Evolutionary conservation across 257 asterid genomes (phyloP).

Genomic region (Paraleonurus japonicus): DNA sequence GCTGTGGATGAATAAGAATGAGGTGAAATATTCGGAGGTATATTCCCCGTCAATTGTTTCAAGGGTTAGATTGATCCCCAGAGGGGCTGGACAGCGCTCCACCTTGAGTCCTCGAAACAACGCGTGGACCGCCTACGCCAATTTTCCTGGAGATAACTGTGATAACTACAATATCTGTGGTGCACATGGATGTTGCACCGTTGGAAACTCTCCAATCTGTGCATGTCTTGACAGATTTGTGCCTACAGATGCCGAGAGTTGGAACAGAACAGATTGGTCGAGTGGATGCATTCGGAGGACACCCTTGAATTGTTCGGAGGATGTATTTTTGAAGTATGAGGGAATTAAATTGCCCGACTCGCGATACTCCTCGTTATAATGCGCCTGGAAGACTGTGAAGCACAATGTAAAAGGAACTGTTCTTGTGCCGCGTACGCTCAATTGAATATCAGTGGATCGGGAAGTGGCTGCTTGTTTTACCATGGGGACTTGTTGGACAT

Average conservation of each 20-base stretch:
- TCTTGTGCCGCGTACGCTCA: neutral
- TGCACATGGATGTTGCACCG: neutral
- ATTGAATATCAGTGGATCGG: too few species aligned
- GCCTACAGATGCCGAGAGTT: slow-evolving; percentile 7
- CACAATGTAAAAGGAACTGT: too few species aligned
- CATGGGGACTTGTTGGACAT: too few species aligned
- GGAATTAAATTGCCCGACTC: slow-evolving; percentile 38
- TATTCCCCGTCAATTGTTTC: neutral
- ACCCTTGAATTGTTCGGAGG: slow-evolving; percentile 17
- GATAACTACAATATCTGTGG: neutral
- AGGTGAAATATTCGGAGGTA: too few species aligned
- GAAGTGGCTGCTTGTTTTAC: too few species aligned
- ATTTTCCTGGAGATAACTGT: neutral
- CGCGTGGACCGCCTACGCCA: neutral
- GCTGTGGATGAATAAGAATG: neutral
- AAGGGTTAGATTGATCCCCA: neutral
- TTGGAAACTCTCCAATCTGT: slow-evolving; percentile 18
- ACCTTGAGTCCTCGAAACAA: neutral
- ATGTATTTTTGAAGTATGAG: slow-evolving; percentile 25
- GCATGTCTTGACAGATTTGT: slow-evolving; percentile 33
- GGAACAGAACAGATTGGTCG: neutral
- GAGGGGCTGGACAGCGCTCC: neutral
- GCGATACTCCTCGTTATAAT: slow-evolving; percentile 13
- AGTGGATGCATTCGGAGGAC: slow-evolving; percentile 27
- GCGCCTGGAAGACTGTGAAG: neutral